phyloP scores from a whole-genome alignment of 2,329 filamentous ascomycete species.

The Pseudocercospora ulei region DNA sequence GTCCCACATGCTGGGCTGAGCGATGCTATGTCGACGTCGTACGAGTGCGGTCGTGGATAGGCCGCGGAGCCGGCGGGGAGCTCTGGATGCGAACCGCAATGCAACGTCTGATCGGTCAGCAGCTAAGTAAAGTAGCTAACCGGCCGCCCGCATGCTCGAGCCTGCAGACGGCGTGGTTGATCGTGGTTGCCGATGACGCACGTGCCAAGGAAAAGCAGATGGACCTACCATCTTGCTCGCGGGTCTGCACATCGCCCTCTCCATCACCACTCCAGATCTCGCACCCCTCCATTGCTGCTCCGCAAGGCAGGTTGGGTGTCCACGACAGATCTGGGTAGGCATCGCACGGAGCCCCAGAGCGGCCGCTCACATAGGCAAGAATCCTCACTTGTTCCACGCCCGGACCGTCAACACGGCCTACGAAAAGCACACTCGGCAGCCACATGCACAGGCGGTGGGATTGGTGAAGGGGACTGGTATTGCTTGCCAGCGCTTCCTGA shows the following conservation, averaged over 20 bases:
- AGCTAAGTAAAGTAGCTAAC: not conserved
- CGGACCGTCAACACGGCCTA: no score
- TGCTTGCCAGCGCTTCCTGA: not conserved
- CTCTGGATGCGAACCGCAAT: no score
- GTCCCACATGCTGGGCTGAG: constrained; percentile 78
- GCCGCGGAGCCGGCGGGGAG: not conserved
- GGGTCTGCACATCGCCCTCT: not conserved
- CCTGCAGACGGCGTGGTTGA: constrained; percentile 9
- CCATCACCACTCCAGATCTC: constrained; percentile 6
- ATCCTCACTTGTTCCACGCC: no score
- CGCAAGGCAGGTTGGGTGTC: no score
- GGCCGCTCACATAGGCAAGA: no score
- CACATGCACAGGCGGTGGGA: not conserved
- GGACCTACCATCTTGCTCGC: constrained; percentile 6
- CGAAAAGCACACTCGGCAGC: not conserved
- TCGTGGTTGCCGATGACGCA: constrained; percentile 11
- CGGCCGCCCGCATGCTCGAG: constrained; percentile 7
- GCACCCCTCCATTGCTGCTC: constrained; percentile 10
- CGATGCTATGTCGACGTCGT: not conserved
- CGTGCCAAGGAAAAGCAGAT: constrained; percentile 9
- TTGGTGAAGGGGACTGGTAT: constrained; percentile 8
- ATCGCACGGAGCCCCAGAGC: no score
- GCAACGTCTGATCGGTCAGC: constrained; percentile 6
- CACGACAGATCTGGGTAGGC: no score
- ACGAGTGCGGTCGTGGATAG: not conserved